These are phyloP conservation scores for Babesia ovis DNA, from an alignment of 169 alveolate species.

Conservation along the genomic window DNA sequence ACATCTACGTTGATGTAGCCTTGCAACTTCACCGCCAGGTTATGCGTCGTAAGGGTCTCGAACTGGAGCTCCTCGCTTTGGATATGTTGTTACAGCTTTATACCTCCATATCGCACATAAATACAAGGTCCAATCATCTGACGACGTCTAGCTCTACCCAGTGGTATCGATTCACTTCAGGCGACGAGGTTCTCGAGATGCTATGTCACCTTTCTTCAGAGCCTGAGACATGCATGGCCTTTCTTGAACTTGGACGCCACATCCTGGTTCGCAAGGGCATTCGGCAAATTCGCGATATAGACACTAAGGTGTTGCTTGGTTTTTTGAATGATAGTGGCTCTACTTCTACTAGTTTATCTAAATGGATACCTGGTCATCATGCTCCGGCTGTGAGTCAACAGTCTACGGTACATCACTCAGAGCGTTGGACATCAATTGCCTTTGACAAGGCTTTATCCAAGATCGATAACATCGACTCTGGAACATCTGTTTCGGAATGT, in stretches of 20 bases:
- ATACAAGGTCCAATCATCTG: background rate
- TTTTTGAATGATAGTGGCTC: background rate
- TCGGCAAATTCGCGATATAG: background rate
- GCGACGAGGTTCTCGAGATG: slow-evolving; percentile 25
- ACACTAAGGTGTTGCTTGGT: slow-evolving; percentile 10
- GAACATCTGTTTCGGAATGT: background rate
- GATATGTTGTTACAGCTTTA: slow-evolving; percentile 14
- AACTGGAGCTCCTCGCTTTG: slow-evolving; percentile 14
- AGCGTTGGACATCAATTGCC: slow-evolving; percentile 21
- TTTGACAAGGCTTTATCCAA: slow-evolving; percentile 6
- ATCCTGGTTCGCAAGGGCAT: slow-evolving; percentile 14
- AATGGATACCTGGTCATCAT: slow-evolving; percentile 8
- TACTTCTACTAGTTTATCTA: background rate
- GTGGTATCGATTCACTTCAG: slow-evolving; percentile 10
- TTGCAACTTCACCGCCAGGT: slow-evolving; percentile 17
- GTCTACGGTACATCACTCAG: background rate
- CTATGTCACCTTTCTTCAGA: slow-evolving; percentile 31
- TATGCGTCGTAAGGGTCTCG: slow-evolving; percentile 25
- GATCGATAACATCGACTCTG: background rate
- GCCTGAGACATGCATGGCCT: slow-evolving; percentile 25
- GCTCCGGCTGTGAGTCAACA: background rate
- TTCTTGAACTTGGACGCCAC: slow-evolving; percentile 15
- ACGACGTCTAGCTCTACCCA: background rate
- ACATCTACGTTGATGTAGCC: slow-evolving; percentile 20
- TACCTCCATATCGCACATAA: slow-evolving; percentile 17